Conservation (phyloP, 2,329 filamentous ascomycete genomes). For the Orbilia oligospora region DNA sequence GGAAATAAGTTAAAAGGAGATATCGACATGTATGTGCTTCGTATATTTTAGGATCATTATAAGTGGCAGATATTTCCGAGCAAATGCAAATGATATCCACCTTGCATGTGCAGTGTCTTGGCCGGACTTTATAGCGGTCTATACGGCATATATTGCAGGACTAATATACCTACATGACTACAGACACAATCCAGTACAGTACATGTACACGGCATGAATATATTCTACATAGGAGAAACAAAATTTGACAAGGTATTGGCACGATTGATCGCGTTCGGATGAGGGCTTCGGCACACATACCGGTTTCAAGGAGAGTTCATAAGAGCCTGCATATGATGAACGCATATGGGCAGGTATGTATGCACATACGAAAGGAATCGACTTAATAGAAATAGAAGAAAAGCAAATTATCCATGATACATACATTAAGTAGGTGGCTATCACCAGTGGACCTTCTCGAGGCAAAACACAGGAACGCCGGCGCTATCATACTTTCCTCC, state of each 20-base stretch:
- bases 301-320: slow-evolving; percentile 37
- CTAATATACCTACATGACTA: slow-evolving; percentile 6
- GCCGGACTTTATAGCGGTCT: slow-evolving; percentile 6
- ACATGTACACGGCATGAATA: background rate
- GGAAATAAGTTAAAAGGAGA: background rate
- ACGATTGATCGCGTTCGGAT: slow-evolving; percentile 37
- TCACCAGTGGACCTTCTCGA: slow-evolving; percentile 9
- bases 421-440: slow-evolving; percentile 20
- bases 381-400: background rate
- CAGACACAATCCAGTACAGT: no score
- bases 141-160: slow-evolving; percentile 8
- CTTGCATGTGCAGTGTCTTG: slow-evolving; percentile 14
- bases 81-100: slow-evolving; percentile 19
- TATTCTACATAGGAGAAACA: background rate
- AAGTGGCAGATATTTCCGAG: slow-evolving; percentile 45
- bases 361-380: background rate
- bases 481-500: slow-evolving; percentile 6
- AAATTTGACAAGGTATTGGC: slow-evolving; percentile 4
- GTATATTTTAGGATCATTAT: background rate
- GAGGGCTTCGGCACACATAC: slow-evolving; percentile 41
- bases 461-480: slow-evolving; percentile 16
- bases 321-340: slow-evolving; percentile 22
- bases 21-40: no score
- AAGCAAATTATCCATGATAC: slow-evolving; percentile 29
- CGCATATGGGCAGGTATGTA: background rate